These are phyloP conservation scores for Malus sieversii DNA, from an alignment of 306 rosid genomes.

Conservation along the genomic window DNA sequence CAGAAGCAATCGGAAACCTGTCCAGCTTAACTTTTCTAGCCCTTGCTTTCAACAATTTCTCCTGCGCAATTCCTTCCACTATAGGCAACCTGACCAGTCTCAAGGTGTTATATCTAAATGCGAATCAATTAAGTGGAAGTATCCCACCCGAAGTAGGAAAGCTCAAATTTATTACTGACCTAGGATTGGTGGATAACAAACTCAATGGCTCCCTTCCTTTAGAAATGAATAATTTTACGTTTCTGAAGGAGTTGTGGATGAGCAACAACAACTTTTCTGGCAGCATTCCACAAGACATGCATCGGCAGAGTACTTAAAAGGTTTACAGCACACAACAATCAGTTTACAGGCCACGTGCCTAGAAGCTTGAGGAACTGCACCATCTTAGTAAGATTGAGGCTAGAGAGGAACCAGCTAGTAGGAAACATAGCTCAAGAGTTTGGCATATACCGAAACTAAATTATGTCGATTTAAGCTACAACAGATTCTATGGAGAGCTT, in stretches of 20 bases:
- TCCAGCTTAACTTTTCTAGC: background rate
- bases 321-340: slow-evolving; percentile 4
- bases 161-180: background rate
- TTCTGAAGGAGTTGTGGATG: background rate
- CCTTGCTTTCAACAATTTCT: background rate
- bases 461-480: slow-evolving; percentile 18
- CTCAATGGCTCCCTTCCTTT: background rate
- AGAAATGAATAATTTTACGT: background rate
- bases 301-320: background rate
- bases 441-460: slow-evolving; percentile 24
- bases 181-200: background rate
- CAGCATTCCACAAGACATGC: background rate
- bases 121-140: background rate
- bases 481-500: slow-evolving; percentile 8
- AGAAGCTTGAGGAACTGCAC: slow-evolving; percentile 17
- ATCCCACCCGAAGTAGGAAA: slow-evolving; percentile 12
- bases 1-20: slow-evolving; percentile 8
- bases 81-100: slow-evolving; percentile 8
- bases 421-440: slow-evolving; percentile 32
- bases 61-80: background rate
- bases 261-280: slow-evolving; percentile 5
- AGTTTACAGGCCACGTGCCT: slow-evolving; percentile 4
- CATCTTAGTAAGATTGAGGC: slow-evolving; percentile 20
- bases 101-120: background rate
- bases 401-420: slow-evolving; percentile 14